A percentile compares a stretch with the other conserved stretches of the same genome.
Conservation (phyloP, 768 basidiomycete genomes). For the Brasilioporus rufonigricans region DNA sequence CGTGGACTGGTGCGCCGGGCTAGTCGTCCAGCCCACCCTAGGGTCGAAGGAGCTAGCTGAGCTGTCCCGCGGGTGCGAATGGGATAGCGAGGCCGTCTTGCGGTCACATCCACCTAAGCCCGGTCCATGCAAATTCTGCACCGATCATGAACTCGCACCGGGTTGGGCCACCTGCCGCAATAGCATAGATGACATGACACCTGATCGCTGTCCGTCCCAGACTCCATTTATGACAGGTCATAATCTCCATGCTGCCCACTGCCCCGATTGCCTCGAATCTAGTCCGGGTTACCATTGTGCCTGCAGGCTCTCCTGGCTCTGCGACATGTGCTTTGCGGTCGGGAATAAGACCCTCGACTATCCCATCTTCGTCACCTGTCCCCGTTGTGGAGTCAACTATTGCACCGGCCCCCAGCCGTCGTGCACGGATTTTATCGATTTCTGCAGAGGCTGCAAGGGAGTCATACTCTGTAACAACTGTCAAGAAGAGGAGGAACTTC, state of each 20-base stretch:
- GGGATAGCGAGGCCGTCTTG: constrained; percentile 10
- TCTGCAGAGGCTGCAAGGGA: constrained; percentile 10
- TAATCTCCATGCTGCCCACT: not conserved
- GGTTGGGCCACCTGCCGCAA: constrained; percentile 3
- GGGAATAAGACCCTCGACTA: not conserved
- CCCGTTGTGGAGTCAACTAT: constrained; percentile 12
- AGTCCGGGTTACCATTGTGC: not conserved
- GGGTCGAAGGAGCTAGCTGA: constrained; percentile 5
- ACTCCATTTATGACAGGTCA: not conserved
- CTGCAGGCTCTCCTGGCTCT: constrained; percentile 2
- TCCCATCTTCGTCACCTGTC: constrained; percentile 10
- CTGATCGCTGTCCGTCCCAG: constrained; percentile 8
- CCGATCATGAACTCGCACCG: not conserved
- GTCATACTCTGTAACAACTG: constrained; percentile 5
- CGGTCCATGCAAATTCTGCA: constrained; percentile 4
- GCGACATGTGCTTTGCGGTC: not conserved
- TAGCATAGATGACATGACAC: not conserved
- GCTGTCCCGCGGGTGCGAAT: not conserved
- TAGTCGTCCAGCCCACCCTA: constrained; percentile 2
- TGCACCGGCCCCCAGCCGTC: not conserved
- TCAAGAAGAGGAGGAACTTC: constrained; percentile 11
- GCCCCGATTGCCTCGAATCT: constrained; percentile 3
- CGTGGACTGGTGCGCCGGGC: constrained; percentile 15
- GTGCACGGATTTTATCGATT: not conserved
- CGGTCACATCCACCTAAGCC: constrained; percentile 17